These are phyloP conservation scores for Simplicillium sp. DNA, from an alignment of 2,329 filamentous ascomycete genomes.

Conservation along the genomic window DNA sequence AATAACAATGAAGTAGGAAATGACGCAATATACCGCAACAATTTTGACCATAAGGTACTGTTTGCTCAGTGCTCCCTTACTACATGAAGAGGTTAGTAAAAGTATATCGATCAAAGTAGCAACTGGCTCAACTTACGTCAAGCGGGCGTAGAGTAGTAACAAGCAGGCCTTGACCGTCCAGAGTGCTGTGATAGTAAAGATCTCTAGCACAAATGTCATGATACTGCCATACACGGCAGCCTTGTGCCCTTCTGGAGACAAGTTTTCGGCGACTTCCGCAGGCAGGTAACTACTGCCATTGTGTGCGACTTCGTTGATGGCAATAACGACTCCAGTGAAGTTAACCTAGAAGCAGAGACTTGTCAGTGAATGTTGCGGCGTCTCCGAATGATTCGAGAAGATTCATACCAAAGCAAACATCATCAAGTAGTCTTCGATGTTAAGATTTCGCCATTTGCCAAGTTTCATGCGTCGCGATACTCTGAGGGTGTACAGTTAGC, in stretches of 20 bases:
- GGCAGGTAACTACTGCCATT: conserved; percentile 36
- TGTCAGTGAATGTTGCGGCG: neutral
- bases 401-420: conserved; percentile 30
- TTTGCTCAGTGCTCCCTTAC: conserved; percentile 15
- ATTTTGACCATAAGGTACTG: conserved; percentile 28
- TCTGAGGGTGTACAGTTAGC: neutral
- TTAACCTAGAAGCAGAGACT: conserved; percentile 10
- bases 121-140: conserved; percentile 30
- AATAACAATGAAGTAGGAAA: conserved; percentile 37
- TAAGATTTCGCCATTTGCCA: conserved; percentile 35
- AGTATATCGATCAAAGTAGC: neutral
- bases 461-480: conserved; percentile 25
- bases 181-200: conserved; percentile 38
- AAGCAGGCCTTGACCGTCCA: conserved; percentile 46
- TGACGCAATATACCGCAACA: conserved; percentile 31
- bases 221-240: conserved; percentile 41
- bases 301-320: conserved; percentile 29
- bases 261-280: conserved; percentile 23
- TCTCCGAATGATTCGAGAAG: conserved; percentile 4
- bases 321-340: conserved; percentile 32
- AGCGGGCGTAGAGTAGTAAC: conserved; percentile 39
- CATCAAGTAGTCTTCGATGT: conserved; percentile 50
- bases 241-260: conserved; percentile 32
- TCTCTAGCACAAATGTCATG: conserved; percentile 41
- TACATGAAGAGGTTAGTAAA: conserved; percentile 2